Percentiles rank a stretch among this genome's conserved stretches.
These are phyloP conservation scores for Breviolum minutum DNA, from an alignment of 73 alveolate genomes.

Conservation along the genomic window DNA sequence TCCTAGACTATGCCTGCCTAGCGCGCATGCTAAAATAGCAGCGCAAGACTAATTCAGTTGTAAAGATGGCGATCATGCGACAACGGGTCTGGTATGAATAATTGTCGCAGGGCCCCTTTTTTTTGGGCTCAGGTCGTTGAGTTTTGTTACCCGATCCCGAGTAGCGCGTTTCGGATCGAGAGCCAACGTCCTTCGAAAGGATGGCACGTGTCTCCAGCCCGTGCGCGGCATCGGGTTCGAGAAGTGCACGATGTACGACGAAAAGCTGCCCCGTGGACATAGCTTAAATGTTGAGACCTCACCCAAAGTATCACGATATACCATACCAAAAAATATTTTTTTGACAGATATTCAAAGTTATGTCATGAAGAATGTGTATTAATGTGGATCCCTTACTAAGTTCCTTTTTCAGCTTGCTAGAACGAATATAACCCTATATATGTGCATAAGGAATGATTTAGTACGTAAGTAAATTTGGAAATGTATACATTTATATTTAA, in stretches of 20 bases:
- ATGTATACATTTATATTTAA: not conserved
- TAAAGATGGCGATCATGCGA: slow-evolving; percentile 5
- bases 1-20: slow-evolving; percentile 11
- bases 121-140: not conserved
- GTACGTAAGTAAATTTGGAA: too few species aligned
- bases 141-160: slow-evolving; percentile 30
- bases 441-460: too few species aligned
- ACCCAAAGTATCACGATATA: too few species aligned
- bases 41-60: not conserved
- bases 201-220: not conserved
- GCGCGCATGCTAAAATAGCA: not conserved
- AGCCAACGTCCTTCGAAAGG: too few species aligned
- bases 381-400: too few species aligned
- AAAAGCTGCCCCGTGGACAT: not conserved
- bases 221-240: slow-evolving; percentile 35
- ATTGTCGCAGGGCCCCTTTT: not conserved
- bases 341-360: too few species aligned
- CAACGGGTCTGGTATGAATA: slow-evolving; percentile 24
- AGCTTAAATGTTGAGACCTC: not conserved
- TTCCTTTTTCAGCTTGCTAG: too few species aligned
- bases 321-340: too few species aligned
- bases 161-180: not conserved
- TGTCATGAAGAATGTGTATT: too few species aligned
- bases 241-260: not conserved
- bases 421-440: too few species aligned